Evolutionary conservation across 495 filamentous ascomycete species (phyloP).

Genomic region (Annulohypoxylon nitens): DNA sequence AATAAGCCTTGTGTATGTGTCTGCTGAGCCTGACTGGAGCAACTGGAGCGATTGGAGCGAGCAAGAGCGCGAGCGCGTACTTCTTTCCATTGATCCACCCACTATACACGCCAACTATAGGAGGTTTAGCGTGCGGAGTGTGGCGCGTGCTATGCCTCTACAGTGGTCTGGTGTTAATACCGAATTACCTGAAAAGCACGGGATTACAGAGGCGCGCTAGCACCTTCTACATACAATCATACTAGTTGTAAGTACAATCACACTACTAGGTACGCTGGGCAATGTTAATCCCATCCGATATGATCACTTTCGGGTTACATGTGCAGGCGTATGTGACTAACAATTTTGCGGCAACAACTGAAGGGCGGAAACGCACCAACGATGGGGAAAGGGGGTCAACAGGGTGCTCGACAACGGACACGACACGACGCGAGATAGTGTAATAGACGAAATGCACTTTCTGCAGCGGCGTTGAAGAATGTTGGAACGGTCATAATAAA

Average conservation of each 20-base stretch:
- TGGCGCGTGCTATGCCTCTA: slow-evolving; percentile 24
- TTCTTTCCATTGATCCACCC: slow-evolving; percentile 1
- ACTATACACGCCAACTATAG: slow-evolving; percentile 21
- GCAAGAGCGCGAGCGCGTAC: slow-evolving; percentile 12
- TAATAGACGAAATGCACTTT: background rate
- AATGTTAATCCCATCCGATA: slow-evolving; percentile 8
- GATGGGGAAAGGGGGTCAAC: slow-evolving; percentile 33
- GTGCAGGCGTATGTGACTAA: slow-evolving; percentile 11
- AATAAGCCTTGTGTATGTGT: slow-evolving; percentile 9
- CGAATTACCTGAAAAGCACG: slow-evolving; percentile 12
- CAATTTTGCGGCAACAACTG: slow-evolving; percentile 22
- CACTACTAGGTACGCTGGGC: background rate
- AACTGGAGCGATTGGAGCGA: slow-evolving; percentile 1
- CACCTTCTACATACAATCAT: background rate
- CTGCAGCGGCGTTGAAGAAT: background rate
- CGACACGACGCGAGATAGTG: no score
- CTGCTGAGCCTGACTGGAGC: slow-evolving; percentile 5
- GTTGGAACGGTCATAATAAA: background rate
- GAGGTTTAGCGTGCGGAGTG: slow-evolving; percentile 39
- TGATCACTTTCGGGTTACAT: slow-evolving; percentile 1
- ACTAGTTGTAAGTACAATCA: background rate
- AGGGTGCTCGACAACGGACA: slow-evolving; percentile 8
- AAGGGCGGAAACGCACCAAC: slow-evolving; percentile 25
- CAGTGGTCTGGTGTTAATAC: slow-evolving; percentile 17
- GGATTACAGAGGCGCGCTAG: slow-evolving; percentile 10